These are phyloP conservation scores for Zygoascus sp. DNA, from an alignment of 1,139 yeast genomes.

Conservation along the genomic window DNA sequence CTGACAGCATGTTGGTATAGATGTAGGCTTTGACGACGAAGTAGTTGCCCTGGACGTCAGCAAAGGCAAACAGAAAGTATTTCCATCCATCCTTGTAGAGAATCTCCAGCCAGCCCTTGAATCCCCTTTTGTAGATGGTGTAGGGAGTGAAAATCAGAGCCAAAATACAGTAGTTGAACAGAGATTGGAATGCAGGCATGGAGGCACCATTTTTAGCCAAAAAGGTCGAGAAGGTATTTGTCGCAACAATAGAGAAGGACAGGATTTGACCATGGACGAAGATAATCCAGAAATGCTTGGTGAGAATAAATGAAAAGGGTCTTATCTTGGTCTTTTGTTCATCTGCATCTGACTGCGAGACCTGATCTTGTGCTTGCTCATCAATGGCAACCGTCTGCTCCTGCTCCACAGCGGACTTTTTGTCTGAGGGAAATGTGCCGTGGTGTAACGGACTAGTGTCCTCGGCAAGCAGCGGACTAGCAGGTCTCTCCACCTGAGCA, in stretches of 20 bases:
- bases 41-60: constrained; percentile 45
- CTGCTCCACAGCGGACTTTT: not conserved
- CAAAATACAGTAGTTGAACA: constrained; percentile 39
- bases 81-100: constrained; percentile 40
- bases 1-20: constrained; percentile 42
- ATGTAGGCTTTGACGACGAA: constrained; percentile 43
- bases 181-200: constrained; percentile 43
- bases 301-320: constrained; percentile 34
- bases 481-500: not conserved
- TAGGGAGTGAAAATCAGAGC: constrained; percentile 39
- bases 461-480: not conserved
- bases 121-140: constrained; percentile 38
- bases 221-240: constrained; percentile 42
- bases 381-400: not conserved
- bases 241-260: constrained; percentile 40
- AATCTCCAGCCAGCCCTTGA: constrained; percentile 33
- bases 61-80: constrained; percentile 40
- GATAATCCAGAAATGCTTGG: constrained; percentile 40
- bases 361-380: not conserved
- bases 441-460: not conserved
- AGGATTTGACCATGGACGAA: constrained; percentile 41
- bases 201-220: constrained; percentile 37
- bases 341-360: not conserved
- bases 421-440: not conserved
- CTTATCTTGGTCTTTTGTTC: not conserved